Percentiles rank a stretch among this genome's conserved stretches.
phyloP scores from a whole-genome alignment of 2,329 filamentous ascomycete genomes.

The Colletotrichum zoysiae region DNA sequence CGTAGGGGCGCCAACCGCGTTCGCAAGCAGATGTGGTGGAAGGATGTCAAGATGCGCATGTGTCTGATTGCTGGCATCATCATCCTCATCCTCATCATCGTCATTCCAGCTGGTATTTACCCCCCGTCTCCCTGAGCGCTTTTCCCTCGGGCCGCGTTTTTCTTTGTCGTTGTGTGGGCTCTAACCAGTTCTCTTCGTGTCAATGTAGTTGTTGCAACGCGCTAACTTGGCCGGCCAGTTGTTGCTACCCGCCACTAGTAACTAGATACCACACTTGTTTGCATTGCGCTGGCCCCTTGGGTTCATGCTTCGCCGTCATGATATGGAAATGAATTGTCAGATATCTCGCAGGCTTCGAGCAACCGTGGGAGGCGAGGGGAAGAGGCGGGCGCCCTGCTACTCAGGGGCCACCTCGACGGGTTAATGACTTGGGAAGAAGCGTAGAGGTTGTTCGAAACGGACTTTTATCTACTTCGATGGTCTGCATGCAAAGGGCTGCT shows the following conservation, averaged over 20 bases:
- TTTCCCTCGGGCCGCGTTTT: constrained; percentile 40
- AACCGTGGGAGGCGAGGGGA: constrained; percentile 35
- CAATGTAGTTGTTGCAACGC: constrained; percentile 53
- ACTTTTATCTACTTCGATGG: constrained; percentile 36
- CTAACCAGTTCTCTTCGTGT: constrained; percentile 19
- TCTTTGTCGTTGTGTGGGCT: constrained; percentile 17
- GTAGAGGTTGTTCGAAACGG: constrained; percentile 52
- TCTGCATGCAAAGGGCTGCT: constrained; percentile 27
- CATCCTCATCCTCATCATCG: constrained; percentile 91
- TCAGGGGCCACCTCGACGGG: constrained; percentile 28
- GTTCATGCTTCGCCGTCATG: constrained; percentile 38
- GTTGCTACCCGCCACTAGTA: constrained; percentile 59
- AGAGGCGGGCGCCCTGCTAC: constrained; percentile 22
- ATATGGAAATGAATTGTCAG: constrained; percentile 41
- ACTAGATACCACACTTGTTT: constrained; percentile 44
- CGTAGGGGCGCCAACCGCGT: constrained; percentile 96
- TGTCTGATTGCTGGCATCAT: constrained; percentile 93
- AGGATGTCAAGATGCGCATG: constrained; percentile 99
- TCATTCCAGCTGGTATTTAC: constrained; percentile 86
- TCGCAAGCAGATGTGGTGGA: constrained; percentile 99
- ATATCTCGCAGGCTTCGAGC: constrained; percentile 42
- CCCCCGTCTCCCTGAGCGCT: not conserved
- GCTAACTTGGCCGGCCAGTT: constrained; percentile 52
- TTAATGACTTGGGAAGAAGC: constrained; percentile 39
- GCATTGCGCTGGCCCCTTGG: constrained; percentile 45